A percentile compares a stretch with the other conserved stretches of the same genome.
These are phyloP conservation scores for Dunaliella primolecta DNA, from an alignment of 139 green algal species.

Conservation along the genomic window DNA sequence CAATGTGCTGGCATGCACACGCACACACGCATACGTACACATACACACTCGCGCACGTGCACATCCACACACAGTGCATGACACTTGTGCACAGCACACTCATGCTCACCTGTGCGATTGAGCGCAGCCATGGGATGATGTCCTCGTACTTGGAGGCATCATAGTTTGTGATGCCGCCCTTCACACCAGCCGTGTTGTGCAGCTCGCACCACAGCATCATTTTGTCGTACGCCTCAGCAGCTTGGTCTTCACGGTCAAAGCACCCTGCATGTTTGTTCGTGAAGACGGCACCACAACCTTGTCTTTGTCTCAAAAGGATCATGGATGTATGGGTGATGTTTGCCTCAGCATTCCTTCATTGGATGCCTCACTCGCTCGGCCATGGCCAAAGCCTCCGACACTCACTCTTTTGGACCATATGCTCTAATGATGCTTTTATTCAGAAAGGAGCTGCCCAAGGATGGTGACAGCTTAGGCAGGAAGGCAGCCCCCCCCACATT, in stretches of 20 bases:
- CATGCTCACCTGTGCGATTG: constrained; percentile 55
- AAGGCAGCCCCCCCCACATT: no score
- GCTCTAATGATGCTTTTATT: no score
- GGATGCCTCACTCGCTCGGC: no score
- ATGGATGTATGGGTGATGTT: no score
- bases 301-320: no score
- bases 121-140: constrained; percentile 68
- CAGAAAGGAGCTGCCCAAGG: no score
- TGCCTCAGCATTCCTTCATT: no score
- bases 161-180: constrained; percentile 88
- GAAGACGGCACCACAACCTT: background rate
- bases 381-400: no score
- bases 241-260: constrained; percentile 85
- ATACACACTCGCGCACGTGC: background rate
- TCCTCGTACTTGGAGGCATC: constrained; percentile 74
- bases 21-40: background rate
- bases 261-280: constrained; percentile 49
- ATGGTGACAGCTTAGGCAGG: no score
- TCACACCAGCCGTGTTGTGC: constrained; percentile 65
- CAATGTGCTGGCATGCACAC: background rate
- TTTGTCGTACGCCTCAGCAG: constrained; percentile 85
- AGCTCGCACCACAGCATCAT: constrained; percentile 95
- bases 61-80: background rate
- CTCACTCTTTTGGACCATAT: no score
- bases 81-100: background rate